A percentile compares a stretch with the other conserved stretches of the same genome.
Conservation (phyloP, 2,329 filamentous ascomycete species). For the Diaporthe sp. region DNA sequence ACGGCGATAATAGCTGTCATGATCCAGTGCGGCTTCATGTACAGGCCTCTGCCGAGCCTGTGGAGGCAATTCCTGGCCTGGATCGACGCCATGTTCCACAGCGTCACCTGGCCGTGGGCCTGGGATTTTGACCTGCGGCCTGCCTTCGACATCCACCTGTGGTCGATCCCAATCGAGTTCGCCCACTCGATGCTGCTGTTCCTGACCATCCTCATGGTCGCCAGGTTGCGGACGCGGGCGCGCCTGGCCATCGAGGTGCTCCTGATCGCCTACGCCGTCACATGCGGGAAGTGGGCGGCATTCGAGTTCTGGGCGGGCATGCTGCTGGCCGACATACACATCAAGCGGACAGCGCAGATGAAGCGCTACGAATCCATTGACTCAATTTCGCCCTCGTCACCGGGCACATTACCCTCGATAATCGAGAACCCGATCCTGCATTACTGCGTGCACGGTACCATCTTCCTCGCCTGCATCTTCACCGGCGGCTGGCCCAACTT, state of each 20-base stretch:
- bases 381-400: conserved; percentile 5
- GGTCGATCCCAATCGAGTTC: conserved; percentile 65
- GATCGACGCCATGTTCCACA: conserved; percentile 50
- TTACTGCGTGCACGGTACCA: conserved; percentile 45
- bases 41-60: conserved; percentile 46
- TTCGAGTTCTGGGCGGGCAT: conserved; percentile 63
- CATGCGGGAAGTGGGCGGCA: conserved; percentile 57
- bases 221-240: conserved; percentile 51
- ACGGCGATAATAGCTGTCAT: conserved; percentile 56
- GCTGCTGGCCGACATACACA: conserved; percentile 59
- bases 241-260: conserved; percentile 50
- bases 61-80: conserved; percentile 50
- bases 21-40: conserved; percentile 50
- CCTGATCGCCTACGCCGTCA: conserved; percentile 56
- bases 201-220: conserved; percentile 54
- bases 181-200: conserved; percentile 61
- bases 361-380: conserved; percentile 42
- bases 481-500: conserved; percentile 59
- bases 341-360: conserved; percentile 50
- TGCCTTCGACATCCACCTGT: conserved; percentile 60
- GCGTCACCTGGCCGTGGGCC: conserved; percentile 53
- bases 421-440: conserved; percentile 40
- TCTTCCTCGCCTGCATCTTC: conserved; percentile 51
- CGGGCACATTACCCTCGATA: conserved; percentile 33
- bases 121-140: conserved; percentile 53